Base-by-base conservation (phyloP, 371 early-diverging fungal genomes). In the Lichtheimia ornata region DNA sequence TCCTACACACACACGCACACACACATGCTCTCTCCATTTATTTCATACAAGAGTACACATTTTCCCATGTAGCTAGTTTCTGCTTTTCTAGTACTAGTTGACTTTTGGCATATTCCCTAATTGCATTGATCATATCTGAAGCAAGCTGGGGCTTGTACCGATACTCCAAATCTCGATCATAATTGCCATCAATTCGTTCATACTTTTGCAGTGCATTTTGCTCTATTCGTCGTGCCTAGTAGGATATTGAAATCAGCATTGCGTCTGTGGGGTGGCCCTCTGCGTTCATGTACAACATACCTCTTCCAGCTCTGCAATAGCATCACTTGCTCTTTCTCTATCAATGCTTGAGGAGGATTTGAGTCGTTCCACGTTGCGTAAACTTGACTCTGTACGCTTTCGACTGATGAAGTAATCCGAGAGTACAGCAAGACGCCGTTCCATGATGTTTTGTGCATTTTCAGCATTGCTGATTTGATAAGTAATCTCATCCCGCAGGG, bases 271-370 rank as follows among this genome's bases (percentile, higher is more conserved):
- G 35, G 11, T 35, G 2, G 2, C 2, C 22, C 1, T 22, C 22
- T 22, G 2, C 22, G 22, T 1, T 22, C 0, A 35, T 35, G 35
- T 35, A 9, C 41, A 54, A 14, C 59, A 53, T 72, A 70, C 77
- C 50, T 69, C 47, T 53, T 78, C 75, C 44, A 78, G 43, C 25
- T 71, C 64, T 28, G 70, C 66, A 50, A 78, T 78, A 18, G 72
- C 79, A 12, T 73, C 73, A 50, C 57, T 75, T 7, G 70, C 79
- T 63, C 64, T 56, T 17, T 69, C 64, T 50, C 72, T 67, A 54
- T 78, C 70, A 54, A 78, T 78, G 40, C 58, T 68, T 12, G 62
- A 56, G 2, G 79, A 78, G 14, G 79, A 72, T 62, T 75, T 78
- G 28, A 78, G 58, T 43, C 79, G 65, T 45, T 78, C 79, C 4